Percentiles rank a stretch among this genome's conserved stretches.
Conservation (phyloP, 805 yeast species). For the Scheffersomyces stipitis region DNA sequence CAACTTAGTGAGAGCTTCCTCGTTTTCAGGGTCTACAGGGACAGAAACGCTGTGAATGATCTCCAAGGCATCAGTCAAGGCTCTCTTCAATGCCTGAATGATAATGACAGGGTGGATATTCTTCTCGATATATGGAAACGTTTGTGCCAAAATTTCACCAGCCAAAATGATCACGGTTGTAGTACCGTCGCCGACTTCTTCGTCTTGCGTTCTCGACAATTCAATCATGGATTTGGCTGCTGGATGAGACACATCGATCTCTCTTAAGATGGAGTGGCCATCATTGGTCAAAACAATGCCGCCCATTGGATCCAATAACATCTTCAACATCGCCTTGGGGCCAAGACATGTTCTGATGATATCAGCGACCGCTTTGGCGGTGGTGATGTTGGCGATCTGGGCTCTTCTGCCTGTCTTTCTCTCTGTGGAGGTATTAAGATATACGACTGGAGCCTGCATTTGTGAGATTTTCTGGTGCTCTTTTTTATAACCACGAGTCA, state of each 20-base stretch:
- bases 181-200: slow-evolving; percentile 98
- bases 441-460: slow-evolving; percentile 51
- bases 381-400: slow-evolving; percentile 93
- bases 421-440: slow-evolving; percentile 75
- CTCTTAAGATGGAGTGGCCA: slow-evolving; percentile 97
- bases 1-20: slow-evolving; percentile 80
- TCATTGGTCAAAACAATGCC: slow-evolving; percentile 97
- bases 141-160: slow-evolving; percentile 94
- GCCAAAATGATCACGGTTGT: slow-evolving; percentile 96
- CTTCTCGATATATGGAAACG: slow-evolving; percentile 91
- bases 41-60: slow-evolving; percentile 79
- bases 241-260: slow-evolving; percentile 96
- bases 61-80: slow-evolving; percentile 85
- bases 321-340: slow-evolving; percentile 98
- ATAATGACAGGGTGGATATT: slow-evolving; percentile 96
- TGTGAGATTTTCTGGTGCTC: too few relatives aligned
- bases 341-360: slow-evolving; percentile 97
- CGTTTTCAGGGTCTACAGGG: slow-evolving; percentile 82
- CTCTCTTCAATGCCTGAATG: slow-evolving; percentile 90
- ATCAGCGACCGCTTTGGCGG: slow-evolving; percentile 99
- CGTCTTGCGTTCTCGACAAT: slow-evolving; percentile 94
- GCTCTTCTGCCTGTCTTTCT: slow-evolving; percentile 97
- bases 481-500: too few relatives aligned
- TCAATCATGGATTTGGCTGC: slow-evolving; percentile 99
- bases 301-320: slow-evolving; percentile 95